Evolutionary conservation across 345 rosid species (phyloP).

Genomic region (Lumnitzera racemosa): DNA sequence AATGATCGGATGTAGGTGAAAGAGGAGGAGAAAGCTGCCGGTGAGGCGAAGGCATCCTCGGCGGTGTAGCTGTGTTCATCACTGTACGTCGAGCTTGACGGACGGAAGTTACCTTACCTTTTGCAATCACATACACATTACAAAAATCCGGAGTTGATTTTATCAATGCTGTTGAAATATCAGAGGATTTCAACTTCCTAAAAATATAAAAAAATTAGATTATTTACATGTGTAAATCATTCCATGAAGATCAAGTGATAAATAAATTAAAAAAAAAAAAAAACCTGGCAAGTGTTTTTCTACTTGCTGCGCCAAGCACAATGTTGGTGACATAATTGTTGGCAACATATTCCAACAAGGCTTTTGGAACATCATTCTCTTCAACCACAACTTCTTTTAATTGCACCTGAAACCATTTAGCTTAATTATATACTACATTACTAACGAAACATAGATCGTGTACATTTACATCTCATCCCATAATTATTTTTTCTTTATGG

Average conservation of each 20-base stretch:
- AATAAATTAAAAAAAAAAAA: background rate
- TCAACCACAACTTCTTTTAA: slow-evolving; percentile 56
- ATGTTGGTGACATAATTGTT: slow-evolving; percentile 47
- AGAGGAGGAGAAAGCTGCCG: slow-evolving; percentile 16
- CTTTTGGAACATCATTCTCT: slow-evolving; percentile 49
- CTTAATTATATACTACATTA: background rate
- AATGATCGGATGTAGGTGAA: slow-evolving; percentile 10
- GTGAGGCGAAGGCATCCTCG: slow-evolving; percentile 29
- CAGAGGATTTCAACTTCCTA: slow-evolving; percentile 47
- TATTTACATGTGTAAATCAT: background rate
- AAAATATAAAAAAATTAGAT: background rate
- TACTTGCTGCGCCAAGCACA: slow-evolving; percentile 58
- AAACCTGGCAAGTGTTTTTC: slow-evolving; percentile 59
- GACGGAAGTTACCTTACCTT: slow-evolving; percentile 55
- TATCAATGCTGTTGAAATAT: slow-evolving; percentile 37
- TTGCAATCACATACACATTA: slow-evolving; percentile 63
- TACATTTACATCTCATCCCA: background rate
- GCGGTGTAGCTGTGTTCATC: slow-evolving; percentile 42
- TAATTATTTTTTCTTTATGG: too few relatives aligned
- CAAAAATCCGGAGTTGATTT: slow-evolving; percentile 70
- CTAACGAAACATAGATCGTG: background rate
- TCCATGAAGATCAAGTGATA: background rate
- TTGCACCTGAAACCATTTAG: slow-evolving; percentile 33
- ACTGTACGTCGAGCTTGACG: slow-evolving; percentile 44
- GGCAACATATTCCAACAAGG: slow-evolving; percentile 47